Evolutionary conservation across 108 stramenopile species (phyloP), one percentile per base, ranked within the genome.

Genomic region (Thalassiosira profunda): DNA sequence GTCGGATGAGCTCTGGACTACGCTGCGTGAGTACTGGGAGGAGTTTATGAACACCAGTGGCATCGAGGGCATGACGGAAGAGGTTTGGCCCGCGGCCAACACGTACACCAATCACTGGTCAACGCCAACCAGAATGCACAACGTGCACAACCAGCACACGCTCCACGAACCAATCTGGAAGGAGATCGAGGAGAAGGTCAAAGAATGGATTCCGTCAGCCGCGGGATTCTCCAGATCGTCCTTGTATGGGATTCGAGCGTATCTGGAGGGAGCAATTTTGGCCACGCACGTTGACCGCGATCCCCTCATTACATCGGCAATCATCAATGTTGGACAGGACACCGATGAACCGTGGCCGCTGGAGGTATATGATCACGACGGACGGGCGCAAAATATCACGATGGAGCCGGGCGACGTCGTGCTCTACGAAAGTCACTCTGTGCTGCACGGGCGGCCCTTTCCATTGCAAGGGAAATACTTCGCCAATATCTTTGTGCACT

Each of bases 321-420:
- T 97, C 47, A 90, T 96, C 57, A 94, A 94, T 66, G 86, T 93
- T 3, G 90, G 53, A 49, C 87, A 92, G 64, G 91, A 92, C 62
- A 84, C 93, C 15, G 86, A 90, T 42, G 93, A 96, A 63, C 87
- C 88, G 2, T 93, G 92, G 92, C 92, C 92, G 11, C 57, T 94
- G 48, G 92, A 94, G 67, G 88, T 89, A 1, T 85, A 93, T 59
- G 90, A 81, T 25, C 91, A 95, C 40, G 91, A 97, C 15, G 96
- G 96, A 10, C 76, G 69, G 31, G 92, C 92, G 5, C 41, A 86
- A 37, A 97, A 97, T 80, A 86, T 98, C 25, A 98, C 97, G 10
- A 90, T 98, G 89, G 81, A 86, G 60, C 95, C 96, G 14, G 96
- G 97, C 37, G 91, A 94, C 44, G 74, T 92, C 77, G 83, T 94